These are phyloP conservation scores for Cryptococcus jaspeensis DNA, from an alignment of 1,284 basidiomycete genomes.

Conservation along the genomic window DNA sequence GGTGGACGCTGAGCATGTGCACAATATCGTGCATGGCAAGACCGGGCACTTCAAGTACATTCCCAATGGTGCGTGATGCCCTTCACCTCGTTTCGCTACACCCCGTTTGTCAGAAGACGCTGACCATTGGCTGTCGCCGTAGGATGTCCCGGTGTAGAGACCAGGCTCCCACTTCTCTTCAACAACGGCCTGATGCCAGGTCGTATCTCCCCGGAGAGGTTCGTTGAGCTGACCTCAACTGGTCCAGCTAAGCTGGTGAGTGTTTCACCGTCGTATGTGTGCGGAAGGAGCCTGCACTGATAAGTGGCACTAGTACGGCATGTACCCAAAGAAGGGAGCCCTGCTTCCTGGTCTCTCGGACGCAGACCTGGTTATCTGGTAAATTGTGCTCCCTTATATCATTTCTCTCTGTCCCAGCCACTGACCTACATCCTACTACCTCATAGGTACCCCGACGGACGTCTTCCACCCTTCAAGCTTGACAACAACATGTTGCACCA, in stretches of 20 bases:
- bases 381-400: not conserved
- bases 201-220: slow-evolving; percentile 12
- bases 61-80: slow-evolving; percentile 20
- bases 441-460: slow-evolving; percentile 9
- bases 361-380: slow-evolving; percentile 19
- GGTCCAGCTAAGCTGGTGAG: slow-evolving; percentile 19
- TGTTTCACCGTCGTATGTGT: not conserved
- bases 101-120: not conserved
- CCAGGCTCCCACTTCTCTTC: slow-evolving; percentile 17
- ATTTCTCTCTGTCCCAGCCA: no score
- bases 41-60: slow-evolving; percentile 17
- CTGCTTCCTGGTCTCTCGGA: slow-evolving; percentile 19
- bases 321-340: slow-evolving; percentile 21
- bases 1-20: not conserved
- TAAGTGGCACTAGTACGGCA: slow-evolving; percentile 12
- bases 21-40: slow-evolving; percentile 1
- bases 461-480: slow-evolving; percentile 7
- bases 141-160: slow-evolving; percentile 21
- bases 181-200: slow-evolving; percentile 11
- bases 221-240: slow-evolving; percentile 19
- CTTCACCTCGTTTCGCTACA: not conserved
- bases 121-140: not conserved
- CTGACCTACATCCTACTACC: no score
- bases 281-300: not conserved
- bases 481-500: slow-evolving; percentile 15